A percentile compares a stretch with the other conserved stretches of the same genome.
phyloP scores from a whole-genome alignment of 208 protist genomes.

The Leishmania tropica region DNA sequence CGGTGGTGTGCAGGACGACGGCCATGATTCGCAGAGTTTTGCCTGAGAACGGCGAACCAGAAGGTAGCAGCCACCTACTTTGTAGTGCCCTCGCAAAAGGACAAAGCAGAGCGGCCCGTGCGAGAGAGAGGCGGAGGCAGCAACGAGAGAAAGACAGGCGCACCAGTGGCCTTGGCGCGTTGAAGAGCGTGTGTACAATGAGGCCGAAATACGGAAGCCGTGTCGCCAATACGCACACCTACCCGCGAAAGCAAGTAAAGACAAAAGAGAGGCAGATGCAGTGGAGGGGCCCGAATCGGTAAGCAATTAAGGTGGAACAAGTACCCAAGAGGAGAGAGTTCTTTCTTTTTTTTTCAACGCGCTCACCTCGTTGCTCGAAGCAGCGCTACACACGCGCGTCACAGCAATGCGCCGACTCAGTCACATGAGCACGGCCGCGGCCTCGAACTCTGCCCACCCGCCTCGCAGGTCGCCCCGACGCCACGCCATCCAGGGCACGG shows the following conservation, averaged over 20 bases:
- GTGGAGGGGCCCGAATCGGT: neutral
- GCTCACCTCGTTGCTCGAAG: neutral
- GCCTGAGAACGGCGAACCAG: neutral
- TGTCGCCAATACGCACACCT: neutral
- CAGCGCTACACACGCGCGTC: neutral
- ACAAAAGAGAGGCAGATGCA: neutral
- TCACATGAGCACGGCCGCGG: neutral
- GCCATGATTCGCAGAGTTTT: slow-evolving; percentile 41
- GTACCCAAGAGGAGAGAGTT: neutral
- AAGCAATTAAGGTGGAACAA: neutral
- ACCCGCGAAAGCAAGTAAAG: neutral
- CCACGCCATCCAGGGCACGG: too few relatives aligned
- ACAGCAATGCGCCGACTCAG: neutral
- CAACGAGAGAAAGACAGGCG: neutral
- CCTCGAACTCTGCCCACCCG: neutral
- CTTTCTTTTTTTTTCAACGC: neutral
- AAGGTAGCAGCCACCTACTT: neutral
- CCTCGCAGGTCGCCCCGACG: neutral
- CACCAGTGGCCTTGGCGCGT: neutral
- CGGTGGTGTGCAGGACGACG: slow-evolving; percentile 73
- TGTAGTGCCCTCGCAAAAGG: neutral
- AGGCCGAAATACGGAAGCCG: neutral
- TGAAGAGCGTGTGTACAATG: neutral
- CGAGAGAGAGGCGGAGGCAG: neutral
- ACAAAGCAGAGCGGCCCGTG: neutral